Base-by-base conservation (phyloP, 164 flowering plant species). In the Annona cherimola region DNA sequence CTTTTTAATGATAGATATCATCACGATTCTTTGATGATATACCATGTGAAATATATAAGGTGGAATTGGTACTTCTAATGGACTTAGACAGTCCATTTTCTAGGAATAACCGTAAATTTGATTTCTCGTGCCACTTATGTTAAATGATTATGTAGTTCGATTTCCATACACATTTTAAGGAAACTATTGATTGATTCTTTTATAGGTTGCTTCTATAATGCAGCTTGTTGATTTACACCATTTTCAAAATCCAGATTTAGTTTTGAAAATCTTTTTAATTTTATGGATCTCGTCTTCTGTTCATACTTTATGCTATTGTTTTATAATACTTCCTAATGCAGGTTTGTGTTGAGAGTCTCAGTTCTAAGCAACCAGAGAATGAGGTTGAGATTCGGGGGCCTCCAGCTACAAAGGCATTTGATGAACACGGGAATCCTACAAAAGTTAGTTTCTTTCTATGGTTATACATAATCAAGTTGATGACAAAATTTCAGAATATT, bases 321-420 rank as follows among this genome's bases (percentile, higher is more conserved):
- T 41, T 5, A 16, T 39, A 14, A 5, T 19, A 12, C 54, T 42
- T 46, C 39, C 73, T 43, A 75, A 69, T 80, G 69, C 79, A 94
- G 99, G 86, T 95, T 75, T 75, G 42, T 74, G 86, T 95, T 50
- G 87, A 89, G 60, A 78, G 75, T 61, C 86, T 95, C 61, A 77
- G 78, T 76, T 76, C 90, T 67, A 91, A 83, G 85, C 99, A 95
- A 82, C 72, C 70, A 19, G 90, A 79, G 67, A 86, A 79, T 75
- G 93, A 87, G 82, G 79, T 91, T 76, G 99, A 95, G 80, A 84
- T 88, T 80, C 91, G 99, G 71, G 99, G 99, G 62, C 99, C 99
- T 76, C 99, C 99, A 64, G 88, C 79, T 73, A 83, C 89, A 1
- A 95, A 91, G 84, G 94, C 97, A 67, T 91, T 88, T 87, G 99